These are phyloP conservation scores for Backusella liffmaniae DNA, from an alignment of 192 early-diverging fungal genomes.

Conservation along the genomic window DNA sequence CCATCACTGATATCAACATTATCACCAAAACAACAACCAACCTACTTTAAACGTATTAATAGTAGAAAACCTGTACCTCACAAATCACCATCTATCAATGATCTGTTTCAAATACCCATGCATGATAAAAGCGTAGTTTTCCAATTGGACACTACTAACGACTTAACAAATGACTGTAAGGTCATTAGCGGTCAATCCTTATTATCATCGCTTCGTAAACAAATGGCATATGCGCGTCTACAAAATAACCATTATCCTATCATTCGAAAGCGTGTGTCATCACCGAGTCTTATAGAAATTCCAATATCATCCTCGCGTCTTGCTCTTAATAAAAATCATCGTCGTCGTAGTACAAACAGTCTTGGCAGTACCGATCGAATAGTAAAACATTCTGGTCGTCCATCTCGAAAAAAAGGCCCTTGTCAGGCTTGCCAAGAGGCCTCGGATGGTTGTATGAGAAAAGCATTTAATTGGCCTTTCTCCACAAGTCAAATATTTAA, in stretches of 20 bases:
- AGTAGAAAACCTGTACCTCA: constrained; percentile 31
- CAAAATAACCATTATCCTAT: neutral
- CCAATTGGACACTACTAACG: constrained; percentile 11
- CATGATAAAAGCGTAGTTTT: constrained; percentile 29
- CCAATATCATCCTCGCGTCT: neutral
- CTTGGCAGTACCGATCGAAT: neutral
- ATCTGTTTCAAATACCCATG: constrained; percentile 19
- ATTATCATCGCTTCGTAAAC: constrained; percentile 19
- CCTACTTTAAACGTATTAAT: neutral
- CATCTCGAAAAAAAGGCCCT: constrained; percentile 30
- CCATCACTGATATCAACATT: neutral
- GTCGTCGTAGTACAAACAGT: neutral
- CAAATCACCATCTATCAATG: constrained; percentile 26
- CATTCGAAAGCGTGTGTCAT: neutral
- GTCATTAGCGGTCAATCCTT: constrained; percentile 28
- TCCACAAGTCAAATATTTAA: constrained; percentile 5
- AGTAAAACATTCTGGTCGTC: constrained; percentile 9
- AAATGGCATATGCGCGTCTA: constrained; percentile 19
- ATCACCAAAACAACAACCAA: constrained; percentile 8
- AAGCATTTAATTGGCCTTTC: constrained; percentile 40
- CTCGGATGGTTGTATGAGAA: constrained; percentile 39
- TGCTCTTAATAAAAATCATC: neutral
- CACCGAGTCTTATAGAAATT: neutral
- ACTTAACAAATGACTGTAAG: constrained; percentile 5
- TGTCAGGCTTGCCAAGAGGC: constrained; percentile 34